A percentile compares a stretch with the other conserved stretches of the same genome.
Conservation (phyloP, 106 monocot species). For the Agapanthus africanus region DNA sequence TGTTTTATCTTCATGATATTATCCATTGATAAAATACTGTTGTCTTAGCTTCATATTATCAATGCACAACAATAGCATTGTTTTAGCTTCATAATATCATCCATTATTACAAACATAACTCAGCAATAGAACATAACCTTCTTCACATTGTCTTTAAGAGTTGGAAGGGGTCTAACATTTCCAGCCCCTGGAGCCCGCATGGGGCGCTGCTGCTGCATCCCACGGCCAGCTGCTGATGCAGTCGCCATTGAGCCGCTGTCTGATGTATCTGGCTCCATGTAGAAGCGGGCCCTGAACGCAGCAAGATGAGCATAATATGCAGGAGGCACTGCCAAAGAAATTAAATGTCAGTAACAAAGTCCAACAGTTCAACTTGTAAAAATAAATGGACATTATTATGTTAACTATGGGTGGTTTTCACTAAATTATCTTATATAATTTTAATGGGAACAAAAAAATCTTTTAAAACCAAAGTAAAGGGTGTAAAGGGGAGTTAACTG, state of each 20-base stretch:
- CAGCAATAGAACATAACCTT: slow-evolving; percentile 55
- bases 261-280: slow-evolving; percentile 56
- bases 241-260: slow-evolving; percentile 29
- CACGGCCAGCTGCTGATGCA: slow-evolving; percentile 22
- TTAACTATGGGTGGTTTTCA: too few species aligned
- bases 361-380: too few species aligned
- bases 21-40: too few species aligned
- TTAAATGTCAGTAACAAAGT: not conserved
- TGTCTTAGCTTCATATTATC: too few species aligned
- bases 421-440: too few species aligned
- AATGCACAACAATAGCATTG: too few species aligned
- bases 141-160: slow-evolving; percentile 47
- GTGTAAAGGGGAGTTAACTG: too few species aligned
- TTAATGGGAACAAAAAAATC: too few species aligned
- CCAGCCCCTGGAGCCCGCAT: slow-evolving; percentile 16
- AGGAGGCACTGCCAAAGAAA: slow-evolving; percentile 49
- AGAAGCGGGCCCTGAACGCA: slow-evolving; percentile 77
- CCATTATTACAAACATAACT: not conserved
- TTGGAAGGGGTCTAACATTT: slow-evolving; percentile 58
- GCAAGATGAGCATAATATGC: slow-evolving; percentile 83
- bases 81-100: too few species aligned
- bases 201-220: slow-evolving; percentile 10
- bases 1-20: too few species aligned
- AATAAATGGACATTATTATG: too few species aligned
- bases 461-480: not conserved